These are phyloP conservation scores for Cryptosporidium viatorum DNA, from an alignment of 169 alveolate species.

Conservation along the genomic window DNA sequence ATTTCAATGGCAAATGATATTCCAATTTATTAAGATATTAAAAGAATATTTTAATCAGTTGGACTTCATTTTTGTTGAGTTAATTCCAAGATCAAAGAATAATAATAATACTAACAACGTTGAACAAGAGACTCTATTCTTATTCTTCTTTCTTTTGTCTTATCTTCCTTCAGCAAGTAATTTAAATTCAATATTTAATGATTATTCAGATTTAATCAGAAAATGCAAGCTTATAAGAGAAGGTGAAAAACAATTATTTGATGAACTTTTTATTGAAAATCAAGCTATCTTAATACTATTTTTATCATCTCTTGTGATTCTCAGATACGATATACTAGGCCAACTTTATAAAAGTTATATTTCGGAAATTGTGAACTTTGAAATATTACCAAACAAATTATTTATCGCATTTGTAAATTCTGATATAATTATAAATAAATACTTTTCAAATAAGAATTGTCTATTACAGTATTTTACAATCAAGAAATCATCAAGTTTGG, in stretches of 20 bases:
- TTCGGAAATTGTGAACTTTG: conserved; percentile 3
- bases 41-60: conserved; percentile 58
- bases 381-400: conserved; percentile 51
- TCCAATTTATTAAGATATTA: conserved; percentile 27
- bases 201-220: conserved; percentile 11
- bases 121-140: conserved; percentile 10
- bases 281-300: conserved; percentile 35
- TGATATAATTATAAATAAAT: conserved; percentile 20
- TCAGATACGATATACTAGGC: conserved; percentile 8
- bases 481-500: not conserved
- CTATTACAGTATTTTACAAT: not conserved
- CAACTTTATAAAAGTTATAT: conserved; percentile 10
- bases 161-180: conserved; percentile 36
- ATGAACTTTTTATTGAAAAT: conserved; percentile 63
- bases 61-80: conserved; percentile 13
- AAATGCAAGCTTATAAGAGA: conserved; percentile 12
- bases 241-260: conserved; percentile 15
- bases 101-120: not conserved
- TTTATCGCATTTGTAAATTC: conserved; percentile 34
- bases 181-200: not conserved
- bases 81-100: conserved; percentile 33
- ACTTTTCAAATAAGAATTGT: conserved; percentile 41
- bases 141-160: conserved; percentile 28
- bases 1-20: conserved; percentile 43
- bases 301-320: conserved; percentile 37